phyloP scores from a whole-genome alignment of 768 basidiomycete species.

The Tricholoma bakamatsutake region DNA sequence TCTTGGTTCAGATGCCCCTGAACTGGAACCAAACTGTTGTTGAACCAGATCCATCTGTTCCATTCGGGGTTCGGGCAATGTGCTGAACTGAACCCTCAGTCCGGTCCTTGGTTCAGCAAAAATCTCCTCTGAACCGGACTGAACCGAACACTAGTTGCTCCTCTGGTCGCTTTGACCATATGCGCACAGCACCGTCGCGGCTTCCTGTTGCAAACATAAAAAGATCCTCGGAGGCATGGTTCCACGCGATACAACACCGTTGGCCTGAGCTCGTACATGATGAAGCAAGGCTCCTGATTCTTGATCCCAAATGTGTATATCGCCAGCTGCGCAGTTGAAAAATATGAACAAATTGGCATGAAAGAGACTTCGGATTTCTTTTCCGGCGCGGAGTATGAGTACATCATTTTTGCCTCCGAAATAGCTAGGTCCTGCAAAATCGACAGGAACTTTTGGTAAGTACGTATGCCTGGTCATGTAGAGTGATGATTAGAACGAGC shows the following conservation, averaged over 20 bases:
- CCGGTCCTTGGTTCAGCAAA: too few relatives aligned
- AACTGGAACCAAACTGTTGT: too few relatives aligned
- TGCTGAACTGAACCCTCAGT: too few relatives aligned
- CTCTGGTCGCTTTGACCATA: conserved; percentile 53
- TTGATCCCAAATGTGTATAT: conserved; percentile 83
- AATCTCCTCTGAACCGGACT: too few relatives aligned
- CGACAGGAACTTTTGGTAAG: conserved; percentile 58
- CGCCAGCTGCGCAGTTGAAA: conserved; percentile 46
- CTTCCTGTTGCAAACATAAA: conserved; percentile 77
- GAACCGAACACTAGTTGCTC: too few relatives aligned
- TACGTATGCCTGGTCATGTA: conserved; percentile 55
- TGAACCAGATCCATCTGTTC: too few relatives aligned
- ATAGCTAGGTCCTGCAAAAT: conserved; percentile 78
- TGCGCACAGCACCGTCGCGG: conserved; percentile 68
- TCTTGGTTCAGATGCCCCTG: too few relatives aligned
- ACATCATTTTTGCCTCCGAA: conserved; percentile 80
- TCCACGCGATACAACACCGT: conserved; percentile 75
- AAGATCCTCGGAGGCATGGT: conserved; percentile 53
- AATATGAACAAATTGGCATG: neutral
- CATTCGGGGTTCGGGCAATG: too few relatives aligned
- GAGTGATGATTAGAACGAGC: neutral
- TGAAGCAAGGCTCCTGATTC: conserved; percentile 72
- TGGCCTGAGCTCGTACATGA: conserved; percentile 55
- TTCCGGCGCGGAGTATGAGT: conserved; percentile 70
- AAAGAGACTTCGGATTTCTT: conserved; percentile 27